phyloP scores from a whole-genome alignment of 2,329 filamentous ascomycete genomes.

The Aspergillus transmontanensis region DNA sequence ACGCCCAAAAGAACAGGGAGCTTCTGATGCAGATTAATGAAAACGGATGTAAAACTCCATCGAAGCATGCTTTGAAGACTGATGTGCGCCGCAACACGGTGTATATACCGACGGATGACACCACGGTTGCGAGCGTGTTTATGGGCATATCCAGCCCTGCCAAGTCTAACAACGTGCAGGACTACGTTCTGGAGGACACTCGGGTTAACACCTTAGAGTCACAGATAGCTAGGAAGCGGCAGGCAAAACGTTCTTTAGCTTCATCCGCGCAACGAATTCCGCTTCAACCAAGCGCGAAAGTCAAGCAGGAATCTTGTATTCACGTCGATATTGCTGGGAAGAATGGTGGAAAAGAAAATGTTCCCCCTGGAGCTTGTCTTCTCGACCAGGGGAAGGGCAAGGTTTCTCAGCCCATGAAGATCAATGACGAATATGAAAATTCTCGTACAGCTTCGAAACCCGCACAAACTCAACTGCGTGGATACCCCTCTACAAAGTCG shows the following conservation, averaged over 20 bases:
- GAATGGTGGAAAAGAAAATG: slow-evolving; percentile 64
- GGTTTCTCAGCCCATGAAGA: slow-evolving; percentile 15
- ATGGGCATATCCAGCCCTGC: slow-evolving; percentile 48
- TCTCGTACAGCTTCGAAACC: slow-evolving; percentile 26
- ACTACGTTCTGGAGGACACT: slow-evolving; percentile 17
- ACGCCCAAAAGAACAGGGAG: slow-evolving; percentile 19
- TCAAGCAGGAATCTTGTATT: slow-evolving; percentile 45
- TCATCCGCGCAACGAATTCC: slow-evolving; percentile 44
- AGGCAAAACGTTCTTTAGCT: slow-evolving; percentile 26
- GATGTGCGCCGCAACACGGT: slow-evolving; percentile 41
- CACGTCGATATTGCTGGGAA: slow-evolving; percentile 53
- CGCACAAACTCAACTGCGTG: neutral
- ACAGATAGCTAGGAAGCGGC: slow-evolving; percentile 36
- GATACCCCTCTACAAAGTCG: neutral
- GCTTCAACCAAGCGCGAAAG: slow-evolving; percentile 46
- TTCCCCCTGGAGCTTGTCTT: slow-evolving; percentile 52
- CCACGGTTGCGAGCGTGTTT: slow-evolving; percentile 44
- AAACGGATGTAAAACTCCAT: neutral
- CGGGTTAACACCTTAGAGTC: slow-evolving; percentile 38
- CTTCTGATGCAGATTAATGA: slow-evolving; percentile 19
- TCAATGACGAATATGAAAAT: slow-evolving; percentile 25
- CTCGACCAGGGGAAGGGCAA: slow-evolving; percentile 25
- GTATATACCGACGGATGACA: slow-evolving; percentile 47
- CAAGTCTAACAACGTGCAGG: slow-evolving; percentile 26
- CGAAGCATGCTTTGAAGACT: slow-evolving; percentile 30